phyloP scores from a whole-genome alignment of 2,329 filamentous ascomycete genomes.

The Elsinoe australis region DNA sequence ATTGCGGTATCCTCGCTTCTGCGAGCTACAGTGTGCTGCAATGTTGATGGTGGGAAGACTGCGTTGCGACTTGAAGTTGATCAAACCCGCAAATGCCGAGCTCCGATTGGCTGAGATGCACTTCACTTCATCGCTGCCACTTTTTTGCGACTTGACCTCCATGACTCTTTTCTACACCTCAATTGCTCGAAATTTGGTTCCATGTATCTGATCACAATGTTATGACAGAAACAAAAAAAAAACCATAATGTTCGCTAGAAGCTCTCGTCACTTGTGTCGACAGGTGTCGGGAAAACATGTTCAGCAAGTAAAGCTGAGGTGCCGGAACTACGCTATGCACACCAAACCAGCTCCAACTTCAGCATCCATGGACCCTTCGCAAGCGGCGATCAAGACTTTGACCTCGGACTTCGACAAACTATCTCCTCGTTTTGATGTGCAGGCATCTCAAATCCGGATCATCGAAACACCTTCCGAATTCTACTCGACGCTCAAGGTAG shows the following conservation, averaged over 20 bases:
- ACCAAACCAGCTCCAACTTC: constrained; percentile 3
- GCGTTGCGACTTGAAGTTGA: no score
- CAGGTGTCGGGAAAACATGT: background rate
- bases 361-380: constrained; percentile 8
- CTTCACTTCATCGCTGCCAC: background rate
- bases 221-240: no score
- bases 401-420: constrained; percentile 76
- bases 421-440: constrained; percentile 81
- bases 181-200: no score
- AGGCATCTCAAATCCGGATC: constrained; percentile 71
- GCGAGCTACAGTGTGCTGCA: no score
- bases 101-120: constrained; percentile 12
- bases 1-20: no score
- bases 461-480: constrained; percentile 78
- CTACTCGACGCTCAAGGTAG: constrained; percentile 81
- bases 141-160: no score
- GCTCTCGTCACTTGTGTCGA: background rate
- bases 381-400: constrained; percentile 45
- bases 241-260: background rate
- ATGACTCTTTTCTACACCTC: no score
- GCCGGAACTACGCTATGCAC: constrained; percentile 1
- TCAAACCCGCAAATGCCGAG: constrained; percentile 6
- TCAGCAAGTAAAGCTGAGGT: background rate
- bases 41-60: no score
- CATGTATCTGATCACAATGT: no score